phyloP scores from a whole-genome alignment of 768 basidiomycete species.

The Leccinum barrowsii region DNA sequence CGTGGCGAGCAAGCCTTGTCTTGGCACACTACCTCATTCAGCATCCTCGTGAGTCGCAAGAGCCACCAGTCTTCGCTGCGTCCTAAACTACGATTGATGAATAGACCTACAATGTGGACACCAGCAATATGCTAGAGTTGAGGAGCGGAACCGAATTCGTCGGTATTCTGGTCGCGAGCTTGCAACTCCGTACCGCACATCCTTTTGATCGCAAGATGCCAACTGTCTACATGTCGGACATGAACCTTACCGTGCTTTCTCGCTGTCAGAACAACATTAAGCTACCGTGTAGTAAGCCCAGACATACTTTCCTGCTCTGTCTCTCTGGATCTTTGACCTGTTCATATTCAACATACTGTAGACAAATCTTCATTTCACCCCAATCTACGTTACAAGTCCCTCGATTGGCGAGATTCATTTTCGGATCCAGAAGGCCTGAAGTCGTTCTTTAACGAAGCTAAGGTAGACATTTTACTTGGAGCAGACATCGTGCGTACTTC shows the following conservation, averaged over 20 bases:
- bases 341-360: constrained; percentile 22
- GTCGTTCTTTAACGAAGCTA: constrained; percentile 36
- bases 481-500: constrained; percentile 55
- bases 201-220: constrained; percentile 2
- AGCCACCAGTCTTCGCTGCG: not conserved
- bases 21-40: constrained; percentile 58
- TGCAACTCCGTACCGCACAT: constrained; percentile 40
- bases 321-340: not conserved
- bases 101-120: constrained; percentile 6
- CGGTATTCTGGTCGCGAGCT: constrained; percentile 54
- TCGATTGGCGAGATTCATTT: constrained; percentile 68
- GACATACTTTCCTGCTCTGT: not conserved
- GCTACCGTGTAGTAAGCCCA: constrained; percentile 64
- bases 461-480: constrained; percentile 61
- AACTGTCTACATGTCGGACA: constrained; percentile 57
- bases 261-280: constrained; percentile 57
- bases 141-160: constrained; percentile 78
- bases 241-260: constrained; percentile 57
- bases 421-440: constrained; percentile 23
- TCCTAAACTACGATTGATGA: not conserved
- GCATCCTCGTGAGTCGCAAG: constrained; percentile 46
- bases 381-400: constrained; percentile 38
- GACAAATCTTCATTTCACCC: constrained; percentile 55
- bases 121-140: constrained; percentile 60
- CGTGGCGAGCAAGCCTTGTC: constrained; percentile 72